Percentiles rank a stretch among this genome's conserved stretches.
These are phyloP conservation scores for Ulota crispa DNA, from an alignment of 225 moss, liverwort and hornwort genomes.

Conservation along the genomic window DNA sequence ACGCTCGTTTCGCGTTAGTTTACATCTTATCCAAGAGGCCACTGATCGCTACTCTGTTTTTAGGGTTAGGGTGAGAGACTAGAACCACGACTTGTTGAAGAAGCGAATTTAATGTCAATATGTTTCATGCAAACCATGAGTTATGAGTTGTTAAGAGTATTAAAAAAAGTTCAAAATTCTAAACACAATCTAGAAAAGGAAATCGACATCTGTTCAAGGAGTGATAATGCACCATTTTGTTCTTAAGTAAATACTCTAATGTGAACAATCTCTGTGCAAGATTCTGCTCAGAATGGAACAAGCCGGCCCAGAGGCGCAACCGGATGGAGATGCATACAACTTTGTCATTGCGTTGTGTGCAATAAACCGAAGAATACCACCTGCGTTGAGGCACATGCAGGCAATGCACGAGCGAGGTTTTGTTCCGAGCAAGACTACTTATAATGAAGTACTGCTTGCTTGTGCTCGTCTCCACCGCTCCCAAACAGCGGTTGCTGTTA, in stretches of 20 bases:
- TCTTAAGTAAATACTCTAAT: neutral
- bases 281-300: conserved; percentile 70
- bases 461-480: conserved; percentile 65
- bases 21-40: neutral
- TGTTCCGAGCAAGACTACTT: conserved; percentile 89
- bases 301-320: conserved; percentile 80
- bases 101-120: neutral
- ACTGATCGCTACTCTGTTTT: neutral
- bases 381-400: conserved; percentile 74
- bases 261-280: neutral
- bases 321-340: conserved; percentile 93
- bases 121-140: neutral
- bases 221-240: neutral
- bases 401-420: conserved; percentile 69
- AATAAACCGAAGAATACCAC: conserved; percentile 71
- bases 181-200: neutral
- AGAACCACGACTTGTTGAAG: neutral
- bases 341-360: conserved; percentile 95
- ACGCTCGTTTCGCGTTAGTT: neutral
- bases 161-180: neutral
- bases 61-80: neutral
- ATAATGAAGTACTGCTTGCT: conserved; percentile 82
- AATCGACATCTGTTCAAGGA: neutral
- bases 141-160: neutral
- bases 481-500: conserved; percentile 50